phyloP scores from a whole-genome alignment of 345 rosid genomes.

The Eucalyptus cloeziana region DNA sequence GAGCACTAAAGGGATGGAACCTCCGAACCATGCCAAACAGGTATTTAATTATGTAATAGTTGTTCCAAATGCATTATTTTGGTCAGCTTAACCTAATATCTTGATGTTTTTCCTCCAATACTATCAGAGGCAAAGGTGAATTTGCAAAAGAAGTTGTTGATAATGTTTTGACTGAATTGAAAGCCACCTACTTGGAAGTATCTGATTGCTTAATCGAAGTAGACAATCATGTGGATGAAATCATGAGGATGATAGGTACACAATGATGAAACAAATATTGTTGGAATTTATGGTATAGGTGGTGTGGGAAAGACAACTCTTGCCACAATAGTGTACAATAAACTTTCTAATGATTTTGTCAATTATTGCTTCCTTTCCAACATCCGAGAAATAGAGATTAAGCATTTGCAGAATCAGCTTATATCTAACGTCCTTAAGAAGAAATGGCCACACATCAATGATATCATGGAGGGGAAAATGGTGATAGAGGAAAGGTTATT shows the following conservation, averaged over 20 bases:
- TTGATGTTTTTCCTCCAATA: background rate
- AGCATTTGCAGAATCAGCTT: no score
- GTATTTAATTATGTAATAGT: background rate
- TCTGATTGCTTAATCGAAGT: background rate
- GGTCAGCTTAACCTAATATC: accelerated
- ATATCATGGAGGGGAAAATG: background rate
- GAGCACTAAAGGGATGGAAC: background rate
- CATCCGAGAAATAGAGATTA: background rate
- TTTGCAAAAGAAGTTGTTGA: background rate
- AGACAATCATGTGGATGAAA: background rate
- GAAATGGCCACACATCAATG: background rate
- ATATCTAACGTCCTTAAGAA: background rate
- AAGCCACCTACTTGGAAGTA: background rate
- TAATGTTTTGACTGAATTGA: background rate
- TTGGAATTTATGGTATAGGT: background rate
- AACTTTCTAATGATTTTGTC: background rate
- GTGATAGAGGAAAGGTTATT: background rate
- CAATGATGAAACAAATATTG: background rate
- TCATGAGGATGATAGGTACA: background rate
- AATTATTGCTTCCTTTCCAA: background rate
- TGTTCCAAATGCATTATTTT: background rate
- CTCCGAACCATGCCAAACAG: background rate
- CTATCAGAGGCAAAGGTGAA: background rate
- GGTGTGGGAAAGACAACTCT: background rate
- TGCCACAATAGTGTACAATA: background rate